Percentiles rank a stretch among this genome's conserved stretches.
These are phyloP conservation scores for Lipomyces sp. DNA, from an alignment of 805 yeast genomes.

Conservation along the genomic window DNA sequence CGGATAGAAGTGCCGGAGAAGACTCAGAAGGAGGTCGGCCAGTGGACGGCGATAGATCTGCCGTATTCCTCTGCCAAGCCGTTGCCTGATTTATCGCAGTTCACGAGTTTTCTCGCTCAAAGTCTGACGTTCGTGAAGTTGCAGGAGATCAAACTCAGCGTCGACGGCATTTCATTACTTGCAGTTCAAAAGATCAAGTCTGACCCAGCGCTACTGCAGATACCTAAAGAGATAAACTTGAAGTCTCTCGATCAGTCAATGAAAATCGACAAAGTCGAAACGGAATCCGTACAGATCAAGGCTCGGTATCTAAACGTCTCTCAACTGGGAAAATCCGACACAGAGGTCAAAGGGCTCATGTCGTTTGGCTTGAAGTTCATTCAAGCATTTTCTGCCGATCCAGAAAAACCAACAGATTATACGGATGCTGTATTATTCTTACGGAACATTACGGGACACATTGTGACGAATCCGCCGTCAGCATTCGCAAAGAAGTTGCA, in stretches of 20 bases:
- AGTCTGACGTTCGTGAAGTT: constrained; percentile 40
- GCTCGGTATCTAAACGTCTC: constrained; percentile 40
- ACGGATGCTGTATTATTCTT: constrained; percentile 35
- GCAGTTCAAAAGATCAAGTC: constrained; percentile 33
- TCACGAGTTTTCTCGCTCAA: constrained; percentile 41
- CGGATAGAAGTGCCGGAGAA: constrained; percentile 27
- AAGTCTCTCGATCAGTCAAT: constrained; percentile 34
- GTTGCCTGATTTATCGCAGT: constrained; percentile 38
- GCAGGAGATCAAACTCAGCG: constrained; percentile 32
- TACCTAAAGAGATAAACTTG: constrained; percentile 31
- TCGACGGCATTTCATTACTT: constrained; percentile 35
- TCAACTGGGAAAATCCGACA: constrained; percentile 34
- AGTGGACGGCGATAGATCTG: constrained; percentile 41
- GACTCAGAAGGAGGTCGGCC: constrained; percentile 19
- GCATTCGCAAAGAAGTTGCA: constrained; percentile 37
- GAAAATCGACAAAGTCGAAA: constrained; percentile 28
- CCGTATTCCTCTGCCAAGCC: constrained; percentile 36
- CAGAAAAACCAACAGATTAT: constrained; percentile 36
- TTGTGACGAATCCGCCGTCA: constrained; percentile 35
- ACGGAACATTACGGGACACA: constrained; percentile 36
- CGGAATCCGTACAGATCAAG: constrained; percentile 34
- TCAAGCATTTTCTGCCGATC: constrained; percentile 23
- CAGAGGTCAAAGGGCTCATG: constrained; percentile 20
- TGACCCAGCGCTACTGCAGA: constrained; percentile 25
- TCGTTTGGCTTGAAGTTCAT: constrained; percentile 24